These are phyloP conservation scores for Colletotrichum chrysophilum DNA, from an alignment of 2,329 filamentous ascomycete genomes.

Conservation along the genomic window DNA sequence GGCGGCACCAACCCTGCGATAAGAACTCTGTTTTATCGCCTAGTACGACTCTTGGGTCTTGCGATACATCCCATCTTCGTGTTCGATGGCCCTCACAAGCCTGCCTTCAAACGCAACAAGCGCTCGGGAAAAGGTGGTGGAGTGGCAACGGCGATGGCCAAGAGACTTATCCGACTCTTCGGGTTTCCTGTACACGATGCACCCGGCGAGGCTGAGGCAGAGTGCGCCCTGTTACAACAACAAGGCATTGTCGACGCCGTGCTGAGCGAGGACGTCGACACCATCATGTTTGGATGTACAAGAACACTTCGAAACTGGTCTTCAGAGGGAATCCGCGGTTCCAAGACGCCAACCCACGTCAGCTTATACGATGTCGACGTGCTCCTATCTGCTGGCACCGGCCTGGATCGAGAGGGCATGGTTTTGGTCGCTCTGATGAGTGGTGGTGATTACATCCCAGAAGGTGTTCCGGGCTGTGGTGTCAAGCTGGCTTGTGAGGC, in stretches of 20 bases:
- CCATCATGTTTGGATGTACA: constrained; percentile 93
- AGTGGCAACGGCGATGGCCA: constrained; percentile 77
- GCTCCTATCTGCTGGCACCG: constrained; percentile 46
- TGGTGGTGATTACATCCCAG: constrained; percentile 91
- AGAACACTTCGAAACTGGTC: constrained; percentile 84
- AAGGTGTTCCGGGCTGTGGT: constrained; percentile 86
- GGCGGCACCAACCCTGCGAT: constrained; percentile 89
- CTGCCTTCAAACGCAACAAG: constrained; percentile 88
- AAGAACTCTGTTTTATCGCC: constrained; percentile 89
- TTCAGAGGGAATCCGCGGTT: constrained; percentile 67
- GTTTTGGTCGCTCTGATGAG: constrained; percentile 93
- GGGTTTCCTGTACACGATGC: constrained; percentile 85
- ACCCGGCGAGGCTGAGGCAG: constrained; percentile 93
- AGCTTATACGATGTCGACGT: constrained; percentile 75
- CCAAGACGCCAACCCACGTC: constrained; percentile 81
- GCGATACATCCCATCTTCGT: constrained; percentile 90
- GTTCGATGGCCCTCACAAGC: constrained; percentile 87
- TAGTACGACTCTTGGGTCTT: constrained; percentile 76
- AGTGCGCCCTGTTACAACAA: constrained; percentile 86
- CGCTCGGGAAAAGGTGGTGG: constrained; percentile 68
- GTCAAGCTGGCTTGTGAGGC: constrained; percentile 90
- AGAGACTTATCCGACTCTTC: constrained; percentile 83
- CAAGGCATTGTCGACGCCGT: constrained; percentile 90
- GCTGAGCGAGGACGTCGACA: constrained; percentile 95
- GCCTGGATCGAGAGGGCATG: constrained; percentile 86